A percentile compares a stretch with the other conserved stretches of the same genome.
phyloP scores from a whole-genome alignment of 2,329 filamentous ascomycete genomes.

The Cercospora sojina region DNA sequence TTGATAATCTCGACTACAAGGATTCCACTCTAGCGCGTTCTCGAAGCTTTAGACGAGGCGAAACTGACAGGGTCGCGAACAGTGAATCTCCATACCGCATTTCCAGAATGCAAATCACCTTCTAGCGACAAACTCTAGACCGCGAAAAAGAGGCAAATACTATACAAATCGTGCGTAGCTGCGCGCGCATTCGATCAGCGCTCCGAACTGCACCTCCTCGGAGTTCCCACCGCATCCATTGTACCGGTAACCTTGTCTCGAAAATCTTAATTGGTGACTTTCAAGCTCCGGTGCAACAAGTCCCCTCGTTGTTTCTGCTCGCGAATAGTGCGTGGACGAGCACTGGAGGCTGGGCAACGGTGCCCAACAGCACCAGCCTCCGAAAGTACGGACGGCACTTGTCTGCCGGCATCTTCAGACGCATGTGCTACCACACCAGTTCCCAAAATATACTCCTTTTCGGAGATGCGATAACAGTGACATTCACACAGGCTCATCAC shows the following conservation, averaged over 20 bases:
- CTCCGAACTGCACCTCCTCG: neutral
- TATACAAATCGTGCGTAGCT: neutral
- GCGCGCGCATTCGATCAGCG: neutral
- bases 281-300: neutral
- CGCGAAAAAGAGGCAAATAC: neutral
- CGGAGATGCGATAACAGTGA: neutral
- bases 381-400: neutral
- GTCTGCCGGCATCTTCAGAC: neutral
- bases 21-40: neutral
- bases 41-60: neutral
- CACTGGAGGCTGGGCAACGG: neutral
- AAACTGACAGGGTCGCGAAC: neutral
- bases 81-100: neutral
- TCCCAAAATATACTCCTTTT: neutral
- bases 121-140: neutral
- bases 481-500: neutral
- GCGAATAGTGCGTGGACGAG: neutral
- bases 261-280: neutral
- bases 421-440: neutral
- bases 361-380: neutral
- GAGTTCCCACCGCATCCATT: neutral
- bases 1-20: neutral
- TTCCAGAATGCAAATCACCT: slow-evolving; percentile 6
- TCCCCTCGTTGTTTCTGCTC: neutral
- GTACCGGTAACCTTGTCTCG: neutral